Conservation (phyloP, 305 asterid genomes). For the Coffea humblotiana region DNA sequence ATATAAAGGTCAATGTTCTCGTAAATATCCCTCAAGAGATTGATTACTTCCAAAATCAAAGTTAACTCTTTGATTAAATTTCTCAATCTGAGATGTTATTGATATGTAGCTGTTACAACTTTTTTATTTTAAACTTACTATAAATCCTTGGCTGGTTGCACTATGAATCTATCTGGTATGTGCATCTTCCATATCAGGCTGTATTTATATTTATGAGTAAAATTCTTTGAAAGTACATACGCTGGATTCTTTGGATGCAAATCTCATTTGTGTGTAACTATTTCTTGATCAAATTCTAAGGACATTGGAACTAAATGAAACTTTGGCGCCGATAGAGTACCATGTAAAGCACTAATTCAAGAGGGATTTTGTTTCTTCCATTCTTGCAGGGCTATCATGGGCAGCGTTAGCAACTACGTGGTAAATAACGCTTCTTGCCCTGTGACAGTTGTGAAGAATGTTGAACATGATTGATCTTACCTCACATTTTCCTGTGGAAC, state of each 20-base stretch:
- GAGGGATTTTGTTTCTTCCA: slow-evolving; percentile 13
- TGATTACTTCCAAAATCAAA: slow-evolving; percentile 1
- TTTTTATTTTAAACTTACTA: neutral
- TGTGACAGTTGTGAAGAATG: slow-evolving; percentile 66
- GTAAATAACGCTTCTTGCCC: slow-evolving; percentile 76
- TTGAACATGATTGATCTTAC: slow-evolving; percentile 33
- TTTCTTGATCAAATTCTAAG: neutral
- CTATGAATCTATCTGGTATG: neutral
- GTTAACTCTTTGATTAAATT: neutral
- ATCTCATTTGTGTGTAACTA: neutral
- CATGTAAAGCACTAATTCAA: neutral
- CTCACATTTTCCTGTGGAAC: slow-evolving; percentile 7
- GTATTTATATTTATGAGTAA: neutral
- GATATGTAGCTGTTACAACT: neutral
- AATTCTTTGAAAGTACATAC: neutral
- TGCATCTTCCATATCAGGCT: neutral
- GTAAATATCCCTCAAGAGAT: slow-evolving; percentile 52
- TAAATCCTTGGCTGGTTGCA: neutral
- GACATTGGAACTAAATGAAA: neutral
- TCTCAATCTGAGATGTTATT: neutral
- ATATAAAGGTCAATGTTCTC: no score
- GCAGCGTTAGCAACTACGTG: slow-evolving; percentile 78
- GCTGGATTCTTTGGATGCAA: neutral
- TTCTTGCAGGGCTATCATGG: slow-evolving; percentile 70
- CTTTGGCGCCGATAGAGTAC: neutral